phyloP scores from a whole-genome alignment of 2,329 filamentous ascomycete genomes.

The Sphaerostilbella broomeana region DNA sequence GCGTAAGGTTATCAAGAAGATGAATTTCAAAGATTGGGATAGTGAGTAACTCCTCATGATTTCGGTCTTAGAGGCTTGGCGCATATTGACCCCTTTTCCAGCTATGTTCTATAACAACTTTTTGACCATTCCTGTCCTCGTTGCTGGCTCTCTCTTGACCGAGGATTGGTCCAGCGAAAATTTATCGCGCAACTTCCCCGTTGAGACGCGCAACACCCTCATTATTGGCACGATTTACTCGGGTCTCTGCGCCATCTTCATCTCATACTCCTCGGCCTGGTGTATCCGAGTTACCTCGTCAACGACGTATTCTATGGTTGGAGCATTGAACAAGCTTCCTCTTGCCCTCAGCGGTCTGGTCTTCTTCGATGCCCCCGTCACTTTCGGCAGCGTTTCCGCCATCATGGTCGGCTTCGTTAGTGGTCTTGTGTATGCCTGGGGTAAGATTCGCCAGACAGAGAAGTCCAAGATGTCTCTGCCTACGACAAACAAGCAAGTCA shows the following conservation, averaged over 20 bases:
- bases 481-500: constrained; percentile 54
- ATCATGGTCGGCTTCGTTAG: constrained; percentile 88
- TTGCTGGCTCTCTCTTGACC: constrained; percentile 71
- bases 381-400: constrained; percentile 83
- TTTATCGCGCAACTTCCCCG: constrained; percentile 79
- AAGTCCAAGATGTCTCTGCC: constrained; percentile 65
- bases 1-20: constrained; percentile 98
- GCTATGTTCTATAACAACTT: constrained; percentile 99
- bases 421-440: constrained; percentile 74
- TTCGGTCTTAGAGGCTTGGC: background rate
- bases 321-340: constrained; percentile 94
- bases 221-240: constrained; percentile 90
- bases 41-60: constrained; percentile 55
- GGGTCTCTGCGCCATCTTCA: constrained; percentile 88
- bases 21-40: constrained; percentile 99
- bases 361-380: constrained; percentile 93
- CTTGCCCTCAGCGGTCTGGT: constrained; percentile 87
- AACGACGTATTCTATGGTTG: constrained; percentile 98
- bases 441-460: constrained; percentile 45
- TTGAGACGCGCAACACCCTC: constrained; percentile 70
- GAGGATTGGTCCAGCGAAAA: constrained; percentile 93
- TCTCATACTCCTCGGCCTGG: constrained; percentile 99
- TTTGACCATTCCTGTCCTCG: constrained; percentile 85
- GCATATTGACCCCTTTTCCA: constrained; percentile 37
- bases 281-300: constrained; percentile 96